These are phyloP conservation scores for Amanita exitialis DNA, from an alignment of 768 basidiomycete genomes.

Conservation along the genomic window DNA sequence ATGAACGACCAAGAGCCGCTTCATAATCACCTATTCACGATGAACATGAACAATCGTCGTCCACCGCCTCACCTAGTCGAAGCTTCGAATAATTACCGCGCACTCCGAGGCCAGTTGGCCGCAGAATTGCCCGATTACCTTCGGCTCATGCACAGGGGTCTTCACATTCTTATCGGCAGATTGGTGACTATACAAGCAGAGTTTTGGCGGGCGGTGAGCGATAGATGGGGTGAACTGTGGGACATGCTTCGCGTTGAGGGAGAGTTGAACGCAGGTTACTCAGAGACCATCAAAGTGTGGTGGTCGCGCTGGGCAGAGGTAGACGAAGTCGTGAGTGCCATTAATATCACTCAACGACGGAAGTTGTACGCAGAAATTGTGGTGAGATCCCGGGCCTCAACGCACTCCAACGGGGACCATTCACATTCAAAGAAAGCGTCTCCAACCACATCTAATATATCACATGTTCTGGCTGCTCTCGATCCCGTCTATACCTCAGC, in stretches of 20 bases:
- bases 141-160: slow-evolving; percentile 46
- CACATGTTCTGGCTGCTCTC: slow-evolving; percentile 16
- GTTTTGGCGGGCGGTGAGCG: slow-evolving; percentile 52
- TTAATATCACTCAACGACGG: slow-evolving; percentile 6
- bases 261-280: slow-evolving; percentile 53
- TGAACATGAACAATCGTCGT: slow-evolving; percentile 55
- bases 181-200: slow-evolving; percentile 46
- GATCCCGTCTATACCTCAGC: slow-evolving; percentile 13
- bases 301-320: slow-evolving; percentile 58
- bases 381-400: slow-evolving; percentile 1
- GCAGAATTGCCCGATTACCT: slow-evolving; percentile 64
- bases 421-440: slow-evolving; percentile 4
- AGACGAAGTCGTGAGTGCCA: slow-evolving; percentile 29
- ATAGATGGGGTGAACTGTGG: slow-evolving; percentile 77
- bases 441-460: slow-evolving; percentile 4
- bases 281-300: slow-evolving; percentile 70
- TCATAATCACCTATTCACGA: slow-evolving; percentile 60
- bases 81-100: slow-evolving; percentile 70
- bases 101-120: slow-evolving; percentile 61
- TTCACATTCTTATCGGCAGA: slow-evolving; percentile 38
- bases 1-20: slow-evolving; percentile 69
- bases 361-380: slow-evolving; percentile 7
- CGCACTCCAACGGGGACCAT: slow-evolving; percentile 12
- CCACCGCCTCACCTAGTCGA: slow-evolving; percentile 60
- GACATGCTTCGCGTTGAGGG: slow-evolving; percentile 68